A percentile compares a stretch with the other conserved stretches of the same genome.
These are phyloP conservation scores for Penicillium expansum DNA, from an alignment of 2,329 filamentous ascomycete genomes.

Conservation along the genomic window DNA sequence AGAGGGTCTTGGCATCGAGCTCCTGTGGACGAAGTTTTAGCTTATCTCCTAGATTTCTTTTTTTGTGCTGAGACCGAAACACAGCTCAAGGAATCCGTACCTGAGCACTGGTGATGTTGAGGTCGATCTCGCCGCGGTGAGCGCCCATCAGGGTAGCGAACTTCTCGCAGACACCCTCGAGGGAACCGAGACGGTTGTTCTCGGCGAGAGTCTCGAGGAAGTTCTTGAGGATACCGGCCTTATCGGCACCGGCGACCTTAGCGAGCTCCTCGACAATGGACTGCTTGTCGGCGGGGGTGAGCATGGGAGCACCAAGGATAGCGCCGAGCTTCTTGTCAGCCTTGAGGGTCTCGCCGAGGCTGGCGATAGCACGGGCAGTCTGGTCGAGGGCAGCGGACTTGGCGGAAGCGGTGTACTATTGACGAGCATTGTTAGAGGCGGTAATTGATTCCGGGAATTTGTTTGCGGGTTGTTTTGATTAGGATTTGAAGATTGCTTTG, in stretches of 20 bases:
- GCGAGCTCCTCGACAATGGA: conserved; percentile 82
- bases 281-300: conserved; percentile 75
- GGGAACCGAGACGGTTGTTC: conserved; percentile 88
- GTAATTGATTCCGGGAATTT: not conserved
- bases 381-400: conserved; percentile 84
- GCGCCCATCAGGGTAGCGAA: conserved; percentile 85
- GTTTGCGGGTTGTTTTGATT: not conserved
- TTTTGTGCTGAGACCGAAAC: not conserved
- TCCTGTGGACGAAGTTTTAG: conserved; percentile 50
- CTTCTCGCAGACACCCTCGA: conserved; percentile 81
- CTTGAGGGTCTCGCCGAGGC: conserved; percentile 69
- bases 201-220: conserved; percentile 86
- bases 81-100: conserved; percentile 52
- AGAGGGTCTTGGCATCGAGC: conserved; percentile 82
- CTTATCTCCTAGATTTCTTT: not conserved
- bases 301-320: conserved; percentile 78
- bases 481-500: conserved; percentile 10
- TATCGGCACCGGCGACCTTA: conserved; percentile 73
- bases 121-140: conserved; percentile 86
- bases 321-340: conserved; percentile 76
- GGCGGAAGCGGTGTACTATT: conserved; percentile 88
- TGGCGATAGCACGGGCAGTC: conserved; percentile 74
- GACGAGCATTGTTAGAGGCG: conserved; percentile 5
- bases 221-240: conserved; percentile 84
- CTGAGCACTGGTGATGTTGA: conserved; percentile 85